Evolutionary conservation across 2,329 filamentous ascomycete species (phyloP).

Genomic region (Cryphonectria parasitica): DNA sequence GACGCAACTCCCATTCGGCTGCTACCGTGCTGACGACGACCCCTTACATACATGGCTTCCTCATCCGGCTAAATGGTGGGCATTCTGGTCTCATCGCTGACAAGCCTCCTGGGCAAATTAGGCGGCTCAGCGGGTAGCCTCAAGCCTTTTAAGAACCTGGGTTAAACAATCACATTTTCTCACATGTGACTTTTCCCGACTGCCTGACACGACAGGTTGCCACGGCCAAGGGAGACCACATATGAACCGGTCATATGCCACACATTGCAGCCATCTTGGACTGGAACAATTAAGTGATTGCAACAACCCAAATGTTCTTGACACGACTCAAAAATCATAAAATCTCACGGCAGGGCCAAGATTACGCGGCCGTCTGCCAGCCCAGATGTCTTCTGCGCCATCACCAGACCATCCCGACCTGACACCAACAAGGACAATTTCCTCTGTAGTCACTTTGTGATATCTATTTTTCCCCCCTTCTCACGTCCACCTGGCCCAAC

Average conservation of each 20-base stretch:
- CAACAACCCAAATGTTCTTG: background rate
- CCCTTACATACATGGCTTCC: slow-evolving; percentile 18
- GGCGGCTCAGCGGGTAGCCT: background rate
- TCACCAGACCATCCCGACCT: slow-evolving; percentile 2
- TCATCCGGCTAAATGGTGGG: background rate
- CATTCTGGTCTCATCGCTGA: background rate
- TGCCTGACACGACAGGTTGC: background rate
- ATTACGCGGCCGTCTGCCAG: background rate
- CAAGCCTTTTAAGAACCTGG: background rate
- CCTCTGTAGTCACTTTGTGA: background rate
- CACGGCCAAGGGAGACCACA: background rate
- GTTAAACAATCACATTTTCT: background rate
- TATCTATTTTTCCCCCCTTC: background rate
- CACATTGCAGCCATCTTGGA: background rate
- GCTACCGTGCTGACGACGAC: slow-evolving; percentile 3
- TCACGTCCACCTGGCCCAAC: too few species aligned
- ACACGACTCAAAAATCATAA: background rate
- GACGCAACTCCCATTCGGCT: background rate
- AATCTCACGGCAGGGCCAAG: background rate
- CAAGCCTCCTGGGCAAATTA: slow-evolving; percentile 1
- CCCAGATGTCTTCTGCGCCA: background rate
- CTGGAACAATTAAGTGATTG: background rate
- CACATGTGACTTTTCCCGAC: background rate
- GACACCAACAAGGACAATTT: background rate
- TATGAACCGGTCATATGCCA: slow-evolving; percentile 7